Base-by-base conservation (phyloP, 2,329 filamentous ascomycete species). In the Cadophora gregata region DNA sequence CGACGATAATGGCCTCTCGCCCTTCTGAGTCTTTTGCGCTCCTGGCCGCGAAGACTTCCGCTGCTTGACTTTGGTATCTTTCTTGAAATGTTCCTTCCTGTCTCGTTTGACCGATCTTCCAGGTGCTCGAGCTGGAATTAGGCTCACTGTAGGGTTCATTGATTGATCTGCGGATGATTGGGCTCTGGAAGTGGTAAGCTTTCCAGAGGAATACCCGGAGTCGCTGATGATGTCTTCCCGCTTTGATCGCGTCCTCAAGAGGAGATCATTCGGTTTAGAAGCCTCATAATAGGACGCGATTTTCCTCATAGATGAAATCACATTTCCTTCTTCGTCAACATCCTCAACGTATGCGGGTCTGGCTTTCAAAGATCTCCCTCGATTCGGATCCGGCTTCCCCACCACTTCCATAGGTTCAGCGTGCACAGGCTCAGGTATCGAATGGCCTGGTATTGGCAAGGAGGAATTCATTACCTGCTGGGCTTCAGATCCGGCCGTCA, bases 11-110 rank as follows among this genome's bases (percentile, higher is more conserved):
- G 19, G 42, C 16, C 4, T n/a, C 4, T 21, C 42, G 10, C 19
- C 10, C 21, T 10, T 45, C 42, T 19, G 42, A 6, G 42, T 4
- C 16, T 21, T 45, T 45, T 45, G n/a, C 19, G 19, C 4, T n/a
- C 4, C 19, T 21, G 19, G 4, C 16, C 21, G 16, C 4, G 16
- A 2, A n/a, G 4, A 10, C 19, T 21, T 45, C 5, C 19, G 42
- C 16, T 9, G 42, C 1, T 45, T 3, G 21, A 21, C 21, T 21
- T 45, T 45, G 16, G 3, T n/a, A 9, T 45, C 42, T 6, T n/a
- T 45, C 42, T 21, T 45, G 4, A 3, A 4, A 6, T 21, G 95
- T 4, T 5, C 42, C 6, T n/a, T 21, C 42, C 19, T 45, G 16
- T 45, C 16, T 19, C 21, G 42, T 9, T n/a, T n/a, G 42, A 45